phyloP scores from a whole-genome alignment of 2,329 filamentous ascomycete genomes.

The Aspergillus sp. region DNA sequence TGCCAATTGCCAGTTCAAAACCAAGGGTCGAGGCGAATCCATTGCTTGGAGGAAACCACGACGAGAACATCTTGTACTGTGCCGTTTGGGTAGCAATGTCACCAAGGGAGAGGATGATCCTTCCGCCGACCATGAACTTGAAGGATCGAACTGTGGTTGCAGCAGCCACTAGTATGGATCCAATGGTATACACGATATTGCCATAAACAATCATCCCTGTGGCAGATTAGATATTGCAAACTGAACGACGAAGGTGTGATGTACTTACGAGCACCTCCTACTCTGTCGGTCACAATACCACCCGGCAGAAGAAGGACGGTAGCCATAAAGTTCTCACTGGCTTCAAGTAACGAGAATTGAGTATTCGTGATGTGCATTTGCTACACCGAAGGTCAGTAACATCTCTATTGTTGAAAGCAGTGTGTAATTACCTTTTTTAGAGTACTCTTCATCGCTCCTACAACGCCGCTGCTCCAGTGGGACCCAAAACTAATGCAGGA shows the following conservation, averaged over 20 bases:
- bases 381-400: slow-evolving; percentile 13
- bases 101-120: slow-evolving; percentile 59
- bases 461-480: slow-evolving; percentile 62
- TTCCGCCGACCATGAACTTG: slow-evolving; percentile 61
- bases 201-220: slow-evolving; percentile 59
- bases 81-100: slow-evolving; percentile 66
- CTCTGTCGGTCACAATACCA: slow-evolving; percentile 59
- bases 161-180: slow-evolving; percentile 61
- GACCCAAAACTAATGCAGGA: slow-evolving; percentile 59
- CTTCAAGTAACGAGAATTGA: slow-evolving; percentile 60
- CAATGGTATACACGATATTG: slow-evolving; percentile 61
- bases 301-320: slow-evolving; percentile 57
- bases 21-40: slow-evolving; percentile 64
- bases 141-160: slow-evolving; percentile 59
- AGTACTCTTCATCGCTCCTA: slow-evolving; percentile 62
- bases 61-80: slow-evolving; percentile 66
- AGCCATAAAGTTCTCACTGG: slow-evolving; percentile 64
- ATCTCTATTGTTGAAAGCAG: not conserved
- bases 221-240: not conserved
- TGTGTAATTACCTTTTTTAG: slow-evolving; percentile 53
- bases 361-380: slow-evolving; percentile 61
- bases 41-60: slow-evolving; percentile 63
- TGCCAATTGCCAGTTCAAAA: slow-evolving; percentile 62
- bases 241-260: not conserved
- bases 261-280: slow-evolving; percentile 56